phyloP scores from a whole-genome alignment of 192 early-diverging fungal species.

The Thoreauomyces humboldtii region DNA sequence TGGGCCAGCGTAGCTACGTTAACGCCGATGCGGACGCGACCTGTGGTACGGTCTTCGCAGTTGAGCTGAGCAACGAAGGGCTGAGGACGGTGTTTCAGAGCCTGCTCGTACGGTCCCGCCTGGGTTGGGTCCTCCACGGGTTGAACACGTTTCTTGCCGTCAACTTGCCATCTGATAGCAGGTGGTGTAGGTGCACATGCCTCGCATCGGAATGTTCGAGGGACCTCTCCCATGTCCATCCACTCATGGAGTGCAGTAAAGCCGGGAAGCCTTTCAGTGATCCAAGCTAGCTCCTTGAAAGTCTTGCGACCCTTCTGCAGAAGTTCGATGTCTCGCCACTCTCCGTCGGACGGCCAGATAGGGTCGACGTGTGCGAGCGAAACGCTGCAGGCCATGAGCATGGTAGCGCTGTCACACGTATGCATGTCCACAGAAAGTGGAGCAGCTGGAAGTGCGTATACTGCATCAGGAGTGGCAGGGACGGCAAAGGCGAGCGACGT shows the following conservation, averaged over 20 bases:
- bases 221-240: conserved; percentile 29
- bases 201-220: conserved; percentile 10
- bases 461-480: conserved; percentile 1
- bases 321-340: conserved; percentile 39
- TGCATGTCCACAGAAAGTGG: not conserved
- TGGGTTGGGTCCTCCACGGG: conserved; percentile 41
- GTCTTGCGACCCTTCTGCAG: conserved; percentile 29
- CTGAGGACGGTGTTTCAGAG: conserved; percentile 38
- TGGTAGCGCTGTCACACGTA: not conserved
- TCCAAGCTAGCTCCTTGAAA: conserved; percentile 43
- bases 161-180: conserved; percentile 30
- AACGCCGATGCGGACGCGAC: conserved; percentile 35
- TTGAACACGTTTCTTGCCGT: conserved; percentile 14
- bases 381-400: conserved; percentile 20
- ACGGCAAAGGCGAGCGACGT: not conserved
- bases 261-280: conserved; percentile 35
- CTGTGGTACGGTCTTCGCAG: conserved; percentile 5
- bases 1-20: conserved; percentile 43
- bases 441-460: not conserved
- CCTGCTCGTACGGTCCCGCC: conserved; percentile 43
- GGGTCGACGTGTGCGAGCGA: conserved; percentile 23
- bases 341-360: conserved; percentile 23
- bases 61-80: conserved; percentile 41
- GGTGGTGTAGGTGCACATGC: conserved; percentile 42
- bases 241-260: conserved; percentile 32